Conservation (phyloP, 306 rosid genomes). For the Vicia sativa region DNA sequence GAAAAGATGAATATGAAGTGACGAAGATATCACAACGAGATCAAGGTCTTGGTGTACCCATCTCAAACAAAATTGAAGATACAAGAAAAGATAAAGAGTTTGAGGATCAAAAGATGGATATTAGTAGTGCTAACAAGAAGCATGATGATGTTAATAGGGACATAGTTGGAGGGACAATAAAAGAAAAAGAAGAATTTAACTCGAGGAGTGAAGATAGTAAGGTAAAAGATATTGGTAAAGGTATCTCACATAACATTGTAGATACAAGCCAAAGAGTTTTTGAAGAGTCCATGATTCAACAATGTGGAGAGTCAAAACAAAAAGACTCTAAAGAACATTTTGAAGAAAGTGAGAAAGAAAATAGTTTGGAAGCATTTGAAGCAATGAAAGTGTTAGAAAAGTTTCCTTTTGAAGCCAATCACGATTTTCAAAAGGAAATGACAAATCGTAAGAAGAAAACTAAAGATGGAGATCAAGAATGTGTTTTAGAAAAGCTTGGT, state of each 20-base stretch:
- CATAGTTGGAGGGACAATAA: not conserved
- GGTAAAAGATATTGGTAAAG: not conserved
- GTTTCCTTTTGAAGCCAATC: not conserved
- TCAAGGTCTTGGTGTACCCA: not conserved
- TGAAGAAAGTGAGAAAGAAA: not conserved
- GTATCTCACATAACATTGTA: not conserved
- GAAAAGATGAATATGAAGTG: constrained; percentile 6
- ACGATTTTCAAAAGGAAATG: not conserved
- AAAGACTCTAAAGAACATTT: constrained; percentile 19
- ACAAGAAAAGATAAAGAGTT: constrained; percentile 21
- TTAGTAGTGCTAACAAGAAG: not conserved
- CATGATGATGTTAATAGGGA: constrained; percentile 13
- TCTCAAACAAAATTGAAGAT: constrained; percentile 7
- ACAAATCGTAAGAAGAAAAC: constrained; percentile 10
- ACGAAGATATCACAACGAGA: constrained; percentile 8
- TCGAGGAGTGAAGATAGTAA: not conserved
- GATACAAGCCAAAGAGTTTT: constrained; percentile 11
- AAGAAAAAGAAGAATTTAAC: constrained; percentile 12
- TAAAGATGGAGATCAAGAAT: constrained; percentile 8
- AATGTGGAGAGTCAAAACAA: constrained; percentile 19
- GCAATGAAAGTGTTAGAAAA: constrained; percentile 20
- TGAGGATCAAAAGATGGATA: not conserved
- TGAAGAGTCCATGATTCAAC: constrained; percentile 24
- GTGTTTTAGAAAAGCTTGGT: not conserved
- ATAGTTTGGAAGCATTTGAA: constrained; percentile 21